Conservation (phyloP, 2,329 filamentous ascomycete species). For the Fusarium albidum region DNA sequence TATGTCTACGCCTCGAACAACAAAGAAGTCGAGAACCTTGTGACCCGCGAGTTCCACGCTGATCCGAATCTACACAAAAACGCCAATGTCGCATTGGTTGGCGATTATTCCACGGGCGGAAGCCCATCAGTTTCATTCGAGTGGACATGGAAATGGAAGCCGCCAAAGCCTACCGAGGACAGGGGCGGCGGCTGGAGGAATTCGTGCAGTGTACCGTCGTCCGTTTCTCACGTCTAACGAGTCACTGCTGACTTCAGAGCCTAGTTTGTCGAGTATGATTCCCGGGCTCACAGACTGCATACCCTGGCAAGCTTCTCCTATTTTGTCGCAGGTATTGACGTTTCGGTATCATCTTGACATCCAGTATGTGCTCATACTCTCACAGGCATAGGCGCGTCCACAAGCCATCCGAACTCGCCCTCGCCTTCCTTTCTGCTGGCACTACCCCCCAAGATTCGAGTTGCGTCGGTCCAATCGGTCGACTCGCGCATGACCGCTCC, state of each 20-base stretch:
- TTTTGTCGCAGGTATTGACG: conserved; percentile 81
- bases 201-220: conserved; percentile 78
- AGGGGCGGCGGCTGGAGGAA: conserved; percentile 93
- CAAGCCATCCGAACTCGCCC: conserved; percentile 70
- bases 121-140: conserved; percentile 85
- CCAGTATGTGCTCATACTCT: conserved; percentile 24
- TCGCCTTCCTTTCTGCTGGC: conserved; percentile 77
- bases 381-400: conserved; percentile 53
- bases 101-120: conserved; percentile 87
- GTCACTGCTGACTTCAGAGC: conserved; percentile 36
- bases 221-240: not conserved
- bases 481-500: conserved; percentile 81
- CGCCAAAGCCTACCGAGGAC: conserved; percentile 83
- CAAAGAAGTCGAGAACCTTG: conserved; percentile 89
- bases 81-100: conserved; percentile 93
- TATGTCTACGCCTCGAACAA: conserved; percentile 88
- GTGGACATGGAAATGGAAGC: conserved; percentile 97
- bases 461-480: conserved; percentile 87
- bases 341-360: conserved; percentile 3
- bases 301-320: conserved; percentile 94
- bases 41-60: conserved; percentile 95
- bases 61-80: conserved; percentile 98
- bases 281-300: conserved; percentile 86
- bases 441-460: conserved; percentile 78
- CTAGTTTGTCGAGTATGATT: conserved; percentile 96